Base-by-base conservation (phyloP, 164 flowering plant genomes). In the Liriodendron chinense region DNA sequence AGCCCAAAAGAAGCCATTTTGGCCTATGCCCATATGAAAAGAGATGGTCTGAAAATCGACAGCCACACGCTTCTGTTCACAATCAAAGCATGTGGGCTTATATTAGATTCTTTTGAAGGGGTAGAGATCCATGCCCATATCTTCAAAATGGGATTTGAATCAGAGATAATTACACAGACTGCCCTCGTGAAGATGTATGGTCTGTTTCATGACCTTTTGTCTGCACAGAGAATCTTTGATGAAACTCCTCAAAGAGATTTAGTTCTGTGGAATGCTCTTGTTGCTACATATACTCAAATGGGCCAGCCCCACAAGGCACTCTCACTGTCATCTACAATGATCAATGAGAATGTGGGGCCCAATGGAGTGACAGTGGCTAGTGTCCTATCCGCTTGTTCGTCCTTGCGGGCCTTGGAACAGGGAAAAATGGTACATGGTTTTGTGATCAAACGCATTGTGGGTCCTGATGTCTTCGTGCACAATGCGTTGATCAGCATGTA, bases 401-500 rank as follows among this genome's bases (percentile, higher is more conserved):
- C 69, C 34, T 62, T 82, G 70, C 34, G 65, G 65, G 76, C 80
- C 13, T 57, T 76, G 72, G 61, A 69, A 50, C 65, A 77, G 59
- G 85, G 88, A 21, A 80, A 81, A 76, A 50, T 62, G 16, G 22
- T 84, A 18, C 88, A 84, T 56, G 68, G 81, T 53, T 82, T 74
- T 75, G 72, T 82, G 25, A 24, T 79, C 23, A 84, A 69, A 63
- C 76, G 78, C 68, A 43, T 79, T 26, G 20, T 24, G 24, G 50
- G 73, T 23, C 2, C 72, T 20, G 86, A 86, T 67, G 78, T 81
- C 26, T 79, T 79, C 49, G 80, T 82, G 68, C 53, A 72, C 72
- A 86, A 84, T 78, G 75, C 85, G 10, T 78, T 85, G 78, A 77
- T 85, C 25, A 79, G 72, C 18, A 77, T 85, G 85, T 82, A 85